These are phyloP conservation scores for Hygrocybe coccinea DNA, from an alignment of 768 basidiomycete genomes.

Conservation along the genomic window DNA sequence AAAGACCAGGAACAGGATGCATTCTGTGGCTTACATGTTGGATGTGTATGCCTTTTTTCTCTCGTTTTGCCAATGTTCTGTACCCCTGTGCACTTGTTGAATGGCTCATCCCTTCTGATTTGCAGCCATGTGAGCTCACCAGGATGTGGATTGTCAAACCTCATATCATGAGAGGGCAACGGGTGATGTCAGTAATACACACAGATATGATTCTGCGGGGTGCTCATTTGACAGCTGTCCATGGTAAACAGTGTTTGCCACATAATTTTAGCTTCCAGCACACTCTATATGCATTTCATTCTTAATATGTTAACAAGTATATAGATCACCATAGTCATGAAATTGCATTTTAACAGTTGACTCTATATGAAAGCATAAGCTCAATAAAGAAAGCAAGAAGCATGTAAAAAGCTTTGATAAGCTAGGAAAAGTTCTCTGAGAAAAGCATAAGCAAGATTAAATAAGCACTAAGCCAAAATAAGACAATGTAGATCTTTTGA, in stretches of 20 bases:
- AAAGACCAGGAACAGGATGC: slow-evolving; percentile 9
- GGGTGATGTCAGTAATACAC: neutral
- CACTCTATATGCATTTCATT: slow-evolving; percentile 14
- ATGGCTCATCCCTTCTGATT: slow-evolving; percentile 24
- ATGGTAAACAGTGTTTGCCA: slow-evolving; percentile 7
- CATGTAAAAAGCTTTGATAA: neutral
- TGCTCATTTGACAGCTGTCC: slow-evolving; percentile 1
- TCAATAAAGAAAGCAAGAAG: neutral
- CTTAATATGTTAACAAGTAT: slow-evolving; percentile 20
- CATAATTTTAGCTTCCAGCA: neutral
- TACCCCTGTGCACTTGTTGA: slow-evolving; percentile 31
- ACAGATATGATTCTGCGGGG: slow-evolving; percentile 26
- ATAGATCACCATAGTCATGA: slow-evolving; percentile 17
- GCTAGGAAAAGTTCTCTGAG: neutral
- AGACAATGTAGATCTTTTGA: too few species aligned
- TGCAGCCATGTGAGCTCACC: slow-evolving; percentile 24
- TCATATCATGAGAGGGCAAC: neutral
- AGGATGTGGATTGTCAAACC: slow-evolving; percentile 24
- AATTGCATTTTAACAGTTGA: neutral
- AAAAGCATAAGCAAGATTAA: neutral
- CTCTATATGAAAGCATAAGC: neutral
- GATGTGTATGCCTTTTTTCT: slow-evolving; percentile 27
- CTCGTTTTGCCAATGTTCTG: slow-evolving; percentile 5
- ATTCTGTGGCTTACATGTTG: slow-evolving; percentile 24
- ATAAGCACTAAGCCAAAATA: neutral